Base-by-base conservation (phyloP, 2,329 filamentous ascomycete genomes). In the Aurifilum marmelostoma region DNA sequence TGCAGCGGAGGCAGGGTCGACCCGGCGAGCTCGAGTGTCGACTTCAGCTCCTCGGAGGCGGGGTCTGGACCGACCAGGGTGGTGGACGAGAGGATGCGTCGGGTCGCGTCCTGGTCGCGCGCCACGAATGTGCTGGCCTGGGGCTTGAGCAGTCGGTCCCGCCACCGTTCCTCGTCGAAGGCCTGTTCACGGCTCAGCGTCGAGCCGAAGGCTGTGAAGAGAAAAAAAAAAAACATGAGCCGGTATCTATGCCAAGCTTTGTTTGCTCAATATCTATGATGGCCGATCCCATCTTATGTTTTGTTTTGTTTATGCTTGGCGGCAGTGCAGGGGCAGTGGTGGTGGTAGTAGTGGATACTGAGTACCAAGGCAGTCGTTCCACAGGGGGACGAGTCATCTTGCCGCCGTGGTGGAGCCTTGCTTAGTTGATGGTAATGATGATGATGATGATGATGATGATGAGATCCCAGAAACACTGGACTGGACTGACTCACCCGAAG, bases 151-250 rank as follows among this genome's bases (percentile, higher is more conserved):
- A 81, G 74, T 66, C 79, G 78, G 66, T 71, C 69, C 61, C 77
- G 75, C 80, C 80, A 81, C 61, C 75, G 71, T 60, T 77, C 73
- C 41, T 81, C 76, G 43, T 73, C 73, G 67, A 81, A 80, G 12
- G 68, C 76, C 34, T 73, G 59, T 70, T 81, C 80, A 66, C 78
- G 74, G 37, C 73, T 75, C 67, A 80, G 78, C 3, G 75, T 81
- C 27, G 81, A 81, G 4, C 77, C 77, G 69, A 82, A 82, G 27
- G 77, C 76, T 76, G 75, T 70, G 71, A 21, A 34, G n/a, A 34
- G 8, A 34, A 8, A 8, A 34, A 34, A 75, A 69, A 27, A 1
- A 74, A 60, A 16, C 76, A 73, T 65, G 75, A 67, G 61, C 65
- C 43, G 43, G 62, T 34, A n/a, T 41, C 12, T 29, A 37, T 50